phyloP scores from a whole-genome alignment of 2,329 filamentous ascomycete species.

The Bipolaris bicolor region DNA sequence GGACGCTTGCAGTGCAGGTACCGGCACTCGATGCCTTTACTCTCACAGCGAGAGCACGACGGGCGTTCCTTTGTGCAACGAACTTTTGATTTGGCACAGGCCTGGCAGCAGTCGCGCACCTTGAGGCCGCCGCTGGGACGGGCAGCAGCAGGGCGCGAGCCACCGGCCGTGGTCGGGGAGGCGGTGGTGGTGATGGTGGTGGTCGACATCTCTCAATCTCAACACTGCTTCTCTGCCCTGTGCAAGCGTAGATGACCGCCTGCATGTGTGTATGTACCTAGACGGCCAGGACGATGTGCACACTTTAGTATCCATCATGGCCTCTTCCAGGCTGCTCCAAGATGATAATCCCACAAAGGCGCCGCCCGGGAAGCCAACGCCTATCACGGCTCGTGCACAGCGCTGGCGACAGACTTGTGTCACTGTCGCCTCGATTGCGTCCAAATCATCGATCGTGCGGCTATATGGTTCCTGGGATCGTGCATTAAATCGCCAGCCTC shows the following conservation, averaged over 20 bases:
- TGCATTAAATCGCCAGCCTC: neutral
- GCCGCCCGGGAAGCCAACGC: neutral
- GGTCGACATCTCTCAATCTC: neutral
- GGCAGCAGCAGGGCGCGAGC: neutral
- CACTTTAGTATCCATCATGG: neutral
- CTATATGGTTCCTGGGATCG: conserved; percentile 3
- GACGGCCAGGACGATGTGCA: neutral
- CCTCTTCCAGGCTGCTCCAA: neutral
- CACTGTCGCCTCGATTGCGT: neutral
- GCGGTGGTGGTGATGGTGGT: neutral
- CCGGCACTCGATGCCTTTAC: conserved; percentile 7
- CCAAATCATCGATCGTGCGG: conserved; percentile 1
- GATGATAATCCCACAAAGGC: neutral
- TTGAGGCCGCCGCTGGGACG: conserved; percentile 5
- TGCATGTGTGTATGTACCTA: neutral
- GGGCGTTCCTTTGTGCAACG: conserved; percentile 14
- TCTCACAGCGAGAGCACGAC: conserved; percentile 14
- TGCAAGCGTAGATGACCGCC: neutral
- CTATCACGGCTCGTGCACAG: neutral
- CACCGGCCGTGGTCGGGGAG: neutral
- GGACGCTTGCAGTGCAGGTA: conserved; percentile 11
- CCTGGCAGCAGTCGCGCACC: conserved; percentile 16
- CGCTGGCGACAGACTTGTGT: neutral
- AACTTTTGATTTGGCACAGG: conserved; percentile 14
- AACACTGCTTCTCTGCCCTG: neutral